Evolutionary conservation across 805 yeast species (phyloP).

Genomic region (Candida pseudoglaebosa): DNA sequence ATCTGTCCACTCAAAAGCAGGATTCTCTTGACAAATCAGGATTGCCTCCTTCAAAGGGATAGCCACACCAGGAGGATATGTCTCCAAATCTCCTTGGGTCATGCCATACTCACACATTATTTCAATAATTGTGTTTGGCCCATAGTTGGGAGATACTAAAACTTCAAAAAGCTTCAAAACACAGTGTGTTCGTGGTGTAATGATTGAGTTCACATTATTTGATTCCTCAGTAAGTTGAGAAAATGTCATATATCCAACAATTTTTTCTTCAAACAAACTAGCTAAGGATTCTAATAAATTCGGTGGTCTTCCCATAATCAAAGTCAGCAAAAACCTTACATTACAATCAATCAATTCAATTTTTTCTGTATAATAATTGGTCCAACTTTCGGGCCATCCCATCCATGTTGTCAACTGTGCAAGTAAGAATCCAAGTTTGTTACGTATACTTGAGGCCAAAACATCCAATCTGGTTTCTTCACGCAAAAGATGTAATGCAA

Average conservation of each 20-base stretch:
- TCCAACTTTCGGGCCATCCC: conserved; percentile 74
- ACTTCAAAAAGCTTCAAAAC: conserved; percentile 60
- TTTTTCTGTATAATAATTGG: conserved; percentile 46
- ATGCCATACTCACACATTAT: conserved; percentile 59
- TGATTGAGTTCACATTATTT: conserved; percentile 51
- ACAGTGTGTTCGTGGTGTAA: conserved; percentile 65
- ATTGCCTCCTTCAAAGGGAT: conserved; percentile 65
- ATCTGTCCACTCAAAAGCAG: conserved; percentile 45
- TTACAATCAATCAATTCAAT: conserved; percentile 29
- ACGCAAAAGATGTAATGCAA: conserved; percentile 69
- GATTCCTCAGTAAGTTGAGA: conserved; percentile 64
- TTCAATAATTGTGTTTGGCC: conserved; percentile 52
- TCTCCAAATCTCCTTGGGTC: conserved; percentile 49
- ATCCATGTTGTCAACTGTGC: conserved; percentile 61
- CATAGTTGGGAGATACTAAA: conserved; percentile 50
- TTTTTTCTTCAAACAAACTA: conserved; percentile 38
- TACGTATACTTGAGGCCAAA: conserved; percentile 30
- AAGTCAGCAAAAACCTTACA: conserved; percentile 39
- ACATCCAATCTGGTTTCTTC: conserved; percentile 70
- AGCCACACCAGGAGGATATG: conserved; percentile 69
- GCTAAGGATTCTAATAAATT: conserved; percentile 53
- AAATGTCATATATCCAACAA: conserved; percentile 57
- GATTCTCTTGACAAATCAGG: conserved; percentile 47
- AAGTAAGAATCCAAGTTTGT: conserved; percentile 50
- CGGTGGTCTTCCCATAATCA: conserved; percentile 56